These are phyloP conservation scores for Termitomyces titanicus DNA, from an alignment of 768 basidiomycete species.

Conservation along the genomic window DNA sequence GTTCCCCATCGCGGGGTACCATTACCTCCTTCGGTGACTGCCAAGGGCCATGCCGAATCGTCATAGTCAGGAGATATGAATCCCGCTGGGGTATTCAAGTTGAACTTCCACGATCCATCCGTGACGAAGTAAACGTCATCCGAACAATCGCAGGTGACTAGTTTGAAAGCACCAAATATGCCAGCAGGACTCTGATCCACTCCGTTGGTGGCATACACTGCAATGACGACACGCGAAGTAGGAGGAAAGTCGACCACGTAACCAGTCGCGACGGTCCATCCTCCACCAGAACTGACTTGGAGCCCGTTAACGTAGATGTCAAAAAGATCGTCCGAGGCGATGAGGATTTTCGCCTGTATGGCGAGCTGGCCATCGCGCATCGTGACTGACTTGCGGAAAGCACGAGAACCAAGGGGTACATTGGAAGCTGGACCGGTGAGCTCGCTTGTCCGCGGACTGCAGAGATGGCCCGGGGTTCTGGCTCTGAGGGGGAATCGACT, in stretches of 20 bases:
- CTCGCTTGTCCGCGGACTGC: slow-evolving; percentile 24
- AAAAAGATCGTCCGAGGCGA: slow-evolving; percentile 23
- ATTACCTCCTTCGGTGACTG: slow-evolving; percentile 17
- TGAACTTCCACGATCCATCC: slow-evolving; percentile 21
- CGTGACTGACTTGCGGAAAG: slow-evolving; percentile 24
- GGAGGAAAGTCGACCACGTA: slow-evolving; percentile 14
- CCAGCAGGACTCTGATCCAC: slow-evolving; percentile 9
- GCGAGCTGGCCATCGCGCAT: slow-evolving; percentile 20
- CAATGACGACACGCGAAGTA: slow-evolving; percentile 12
- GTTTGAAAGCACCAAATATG: slow-evolving; percentile 12
- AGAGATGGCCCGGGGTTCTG: slow-evolving; percentile 17
- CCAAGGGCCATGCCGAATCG: slow-evolving; percentile 18
- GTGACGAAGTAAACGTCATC: slow-evolving; percentile 9
- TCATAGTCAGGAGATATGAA: slow-evolving; percentile 8
- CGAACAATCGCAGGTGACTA: slow-evolving; percentile 11
- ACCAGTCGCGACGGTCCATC: slow-evolving; percentile 5
- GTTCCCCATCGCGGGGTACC: slow-evolving; percentile 19
- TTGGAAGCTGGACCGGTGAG: slow-evolving; percentile 7
- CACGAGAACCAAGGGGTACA: slow-evolving; percentile 19
- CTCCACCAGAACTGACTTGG: slow-evolving; percentile 15
- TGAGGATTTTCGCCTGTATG: slow-evolving; percentile 19
- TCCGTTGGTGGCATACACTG: slow-evolving; percentile 5
- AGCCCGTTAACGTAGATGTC: slow-evolving; percentile 24
- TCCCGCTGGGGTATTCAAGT: slow-evolving; percentile 11
- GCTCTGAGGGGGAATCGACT: slow-evolving; percentile 6